phyloP scores from a whole-genome alignment of 176 grass and related monocot genomes.

The Oryza australiensis region DNA sequence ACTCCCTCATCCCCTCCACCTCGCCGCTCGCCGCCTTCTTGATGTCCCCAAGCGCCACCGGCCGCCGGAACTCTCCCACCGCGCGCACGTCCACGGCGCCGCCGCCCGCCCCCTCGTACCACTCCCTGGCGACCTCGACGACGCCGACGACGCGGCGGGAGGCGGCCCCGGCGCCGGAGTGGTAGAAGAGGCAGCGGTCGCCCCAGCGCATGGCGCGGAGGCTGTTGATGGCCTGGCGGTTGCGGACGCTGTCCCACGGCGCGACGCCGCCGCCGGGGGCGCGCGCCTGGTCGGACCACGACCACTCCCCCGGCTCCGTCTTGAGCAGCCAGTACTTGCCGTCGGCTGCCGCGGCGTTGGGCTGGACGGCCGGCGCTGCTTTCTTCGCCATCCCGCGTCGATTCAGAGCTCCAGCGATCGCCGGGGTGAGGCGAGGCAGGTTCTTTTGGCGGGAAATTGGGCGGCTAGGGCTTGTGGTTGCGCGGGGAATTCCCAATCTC shows the following conservation, averaged over 20 bases:
- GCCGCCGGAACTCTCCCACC: constrained; percentile 48
- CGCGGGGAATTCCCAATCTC: background rate
- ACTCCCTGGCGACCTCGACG: constrained; percentile 60
- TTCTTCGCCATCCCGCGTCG: constrained; percentile 45
- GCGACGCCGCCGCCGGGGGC: constrained; percentile 56
- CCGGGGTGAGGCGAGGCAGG: constrained; percentile 2
- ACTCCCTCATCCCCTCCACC: constrained; percentile 64
- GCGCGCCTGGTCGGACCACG: constrained; percentile 74
- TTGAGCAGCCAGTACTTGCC: constrained; percentile 71
- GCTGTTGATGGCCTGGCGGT: constrained; percentile 70
- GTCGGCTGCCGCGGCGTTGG: background rate
- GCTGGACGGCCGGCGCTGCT: background rate
- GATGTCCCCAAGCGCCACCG: constrained; percentile 59
- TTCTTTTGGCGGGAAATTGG: constrained; percentile 39
- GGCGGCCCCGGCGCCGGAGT: constrained; percentile 61
- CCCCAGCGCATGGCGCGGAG: constrained; percentile 71
- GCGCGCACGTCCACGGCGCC: constrained; percentile 79
- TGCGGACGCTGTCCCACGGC: constrained; percentile 87
- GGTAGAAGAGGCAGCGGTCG: constrained; percentile 81
- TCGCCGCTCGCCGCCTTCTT: constrained; percentile 59
- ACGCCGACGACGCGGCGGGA: constrained; percentile 66
- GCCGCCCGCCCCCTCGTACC: constrained; percentile 50
- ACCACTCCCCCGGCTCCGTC: constrained; percentile 88
- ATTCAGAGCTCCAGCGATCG: constrained; percentile 18
- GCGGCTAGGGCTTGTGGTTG: constrained; percentile 28